Conservation (phyloP, 1,284 basidiomycete genomes). For the Ustilago xerochloae region DNA sequence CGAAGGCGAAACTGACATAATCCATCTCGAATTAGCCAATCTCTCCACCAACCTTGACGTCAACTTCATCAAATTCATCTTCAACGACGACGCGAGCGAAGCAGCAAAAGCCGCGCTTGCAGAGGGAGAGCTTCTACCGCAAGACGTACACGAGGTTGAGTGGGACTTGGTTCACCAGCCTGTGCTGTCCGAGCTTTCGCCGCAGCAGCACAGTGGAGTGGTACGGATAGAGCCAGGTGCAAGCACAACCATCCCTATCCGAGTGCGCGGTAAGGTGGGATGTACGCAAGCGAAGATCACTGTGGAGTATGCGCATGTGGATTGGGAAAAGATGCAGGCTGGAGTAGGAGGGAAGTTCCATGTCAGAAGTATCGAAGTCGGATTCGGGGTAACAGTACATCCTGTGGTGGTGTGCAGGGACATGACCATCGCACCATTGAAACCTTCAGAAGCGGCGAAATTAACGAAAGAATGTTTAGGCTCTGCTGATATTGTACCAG, state of each 20-base stretch:
- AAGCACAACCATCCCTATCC: conserved; percentile 77
- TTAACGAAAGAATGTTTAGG: conserved; percentile 69
- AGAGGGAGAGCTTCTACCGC: conserved; percentile 79
- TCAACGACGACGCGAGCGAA: conserved; percentile 86
- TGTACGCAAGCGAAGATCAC: conserved; percentile 83
- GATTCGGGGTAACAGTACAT: conserved; percentile 89
- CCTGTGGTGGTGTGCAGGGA: conserved; percentile 82
- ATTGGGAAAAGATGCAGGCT: conserved; percentile 60
- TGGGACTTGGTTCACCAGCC: conserved; percentile 81
- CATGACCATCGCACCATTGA: conserved; percentile 38
- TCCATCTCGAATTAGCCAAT: conserved; percentile 88
- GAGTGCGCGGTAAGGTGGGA: conserved; percentile 86
- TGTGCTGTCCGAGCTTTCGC: conserved; percentile 72
- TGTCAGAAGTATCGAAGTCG: conserved; percentile 83
- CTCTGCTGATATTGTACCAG: conserved; percentile 19
- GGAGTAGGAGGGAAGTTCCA: conserved; percentile 74
- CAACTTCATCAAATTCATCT: conserved; percentile 84
- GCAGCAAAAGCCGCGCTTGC: conserved; percentile 79
- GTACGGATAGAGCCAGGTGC: conserved; percentile 76
- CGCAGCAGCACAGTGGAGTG: background rate
- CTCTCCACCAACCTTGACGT: conserved; percentile 76
- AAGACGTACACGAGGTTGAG: conserved; percentile 90
- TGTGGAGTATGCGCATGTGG: conserved; percentile 81
- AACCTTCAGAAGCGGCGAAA: conserved; percentile 48
- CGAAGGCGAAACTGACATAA: conserved; percentile 86